Evolutionary conservation across 306 rosid species (phyloP).

Genomic region (Aeschynomene evenia): DNA sequence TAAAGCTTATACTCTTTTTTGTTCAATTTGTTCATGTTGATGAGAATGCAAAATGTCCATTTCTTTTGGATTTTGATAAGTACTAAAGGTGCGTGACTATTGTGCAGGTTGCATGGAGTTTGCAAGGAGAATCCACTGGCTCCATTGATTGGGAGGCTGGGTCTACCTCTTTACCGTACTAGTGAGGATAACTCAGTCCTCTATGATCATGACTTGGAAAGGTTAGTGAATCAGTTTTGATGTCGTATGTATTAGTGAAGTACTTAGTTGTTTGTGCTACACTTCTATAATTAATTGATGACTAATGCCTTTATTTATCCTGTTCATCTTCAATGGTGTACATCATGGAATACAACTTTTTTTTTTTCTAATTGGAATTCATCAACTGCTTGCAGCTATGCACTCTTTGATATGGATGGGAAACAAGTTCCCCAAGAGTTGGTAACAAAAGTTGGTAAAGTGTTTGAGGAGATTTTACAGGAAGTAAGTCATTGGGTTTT

Average conservation of each 20-base stretch:
- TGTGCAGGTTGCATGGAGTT: slow-evolving; percentile 94
- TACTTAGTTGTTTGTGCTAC: neutral
- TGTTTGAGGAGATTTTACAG: slow-evolving; percentile 64
- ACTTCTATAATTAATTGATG: neutral
- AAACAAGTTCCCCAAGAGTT: slow-evolving; percentile 89
- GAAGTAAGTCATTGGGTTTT: slow-evolving; percentile 59
- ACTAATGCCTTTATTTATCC: neutral
- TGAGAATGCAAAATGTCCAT: neutral
- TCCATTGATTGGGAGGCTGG: slow-evolving; percentile 84
- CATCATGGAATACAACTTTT: neutral
- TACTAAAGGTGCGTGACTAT: slow-evolving; percentile 8
- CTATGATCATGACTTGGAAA: slow-evolving; percentile 96
- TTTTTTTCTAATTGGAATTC: slow-evolving; percentile 16
- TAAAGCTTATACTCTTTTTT: slow-evolving; percentile 24
- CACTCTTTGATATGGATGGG: slow-evolving; percentile 95
- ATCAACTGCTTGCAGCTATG: slow-evolving; percentile 64
- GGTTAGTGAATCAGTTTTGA: slow-evolving; percentile 44
- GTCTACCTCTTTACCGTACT: slow-evolving; percentile 91
- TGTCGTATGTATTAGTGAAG: neutral
- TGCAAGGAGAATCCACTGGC: slow-evolving; percentile 96
- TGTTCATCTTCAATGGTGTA: slow-evolving; percentile 3
- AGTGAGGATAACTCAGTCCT: slow-evolving; percentile 96
- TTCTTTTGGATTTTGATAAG: neutral
- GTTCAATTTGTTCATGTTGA: neutral
- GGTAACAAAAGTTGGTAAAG: slow-evolving; percentile 72